Evolutionary conservation across 2,329 filamentous ascomycete species (phyloP).

Genomic region (Pestalotiopsis sp.): DNA sequence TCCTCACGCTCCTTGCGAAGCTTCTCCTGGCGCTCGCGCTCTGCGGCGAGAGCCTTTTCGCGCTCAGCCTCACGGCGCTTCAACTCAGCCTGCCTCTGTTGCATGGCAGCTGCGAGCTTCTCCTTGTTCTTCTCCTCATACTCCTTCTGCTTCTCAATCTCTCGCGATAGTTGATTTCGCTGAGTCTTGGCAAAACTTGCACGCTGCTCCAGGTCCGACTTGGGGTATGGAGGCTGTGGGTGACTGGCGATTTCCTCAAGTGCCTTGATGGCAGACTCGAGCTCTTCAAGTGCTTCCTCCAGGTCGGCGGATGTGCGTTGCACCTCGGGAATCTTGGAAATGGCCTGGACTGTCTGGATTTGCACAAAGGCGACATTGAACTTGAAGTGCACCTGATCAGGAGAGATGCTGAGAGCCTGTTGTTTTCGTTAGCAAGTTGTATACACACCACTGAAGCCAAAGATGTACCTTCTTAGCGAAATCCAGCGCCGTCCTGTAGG

Average conservation of each 20-base stretch:
- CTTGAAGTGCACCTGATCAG: slow-evolving; percentile 86
- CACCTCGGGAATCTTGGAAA: slow-evolving; percentile 74
- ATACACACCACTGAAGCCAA: background rate
- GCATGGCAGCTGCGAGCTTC: slow-evolving; percentile 80
- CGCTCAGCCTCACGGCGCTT: slow-evolving; percentile 77
- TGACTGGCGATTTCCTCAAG: slow-evolving; percentile 65
- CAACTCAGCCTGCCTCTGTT: slow-evolving; percentile 79
- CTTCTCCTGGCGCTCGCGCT: slow-evolving; percentile 75
- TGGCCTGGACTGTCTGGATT: slow-evolving; percentile 84
- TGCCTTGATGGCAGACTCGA: slow-evolving; percentile 82
- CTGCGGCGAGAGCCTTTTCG: slow-evolving; percentile 66
- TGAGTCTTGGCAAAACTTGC: slow-evolving; percentile 99
- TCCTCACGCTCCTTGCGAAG: slow-evolving; percentile 84
- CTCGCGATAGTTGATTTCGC: slow-evolving; percentile 85
- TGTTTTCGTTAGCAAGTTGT: slow-evolving; percentile 24
- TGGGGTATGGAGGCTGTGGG: slow-evolving; percentile 80
- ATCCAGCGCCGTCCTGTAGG: slow-evolving; percentile 58
- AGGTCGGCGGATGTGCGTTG: slow-evolving; percentile 81
- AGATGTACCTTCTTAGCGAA: slow-evolving; percentile 64
- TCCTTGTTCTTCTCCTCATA: slow-evolving; percentile 93
- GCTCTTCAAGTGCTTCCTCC: slow-evolving; percentile 74
- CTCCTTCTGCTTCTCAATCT: slow-evolving; percentile 80
- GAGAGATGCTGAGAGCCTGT: slow-evolving; percentile 74
- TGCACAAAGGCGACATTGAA: slow-evolving; percentile 99
- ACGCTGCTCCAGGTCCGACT: slow-evolving; percentile 87